A percentile compares a stretch with the other conserved stretches of the same genome.
phyloP scores from a whole-genome alignment of 176 grass and related monocot species.

The Cenchrus purpureus region DNA sequence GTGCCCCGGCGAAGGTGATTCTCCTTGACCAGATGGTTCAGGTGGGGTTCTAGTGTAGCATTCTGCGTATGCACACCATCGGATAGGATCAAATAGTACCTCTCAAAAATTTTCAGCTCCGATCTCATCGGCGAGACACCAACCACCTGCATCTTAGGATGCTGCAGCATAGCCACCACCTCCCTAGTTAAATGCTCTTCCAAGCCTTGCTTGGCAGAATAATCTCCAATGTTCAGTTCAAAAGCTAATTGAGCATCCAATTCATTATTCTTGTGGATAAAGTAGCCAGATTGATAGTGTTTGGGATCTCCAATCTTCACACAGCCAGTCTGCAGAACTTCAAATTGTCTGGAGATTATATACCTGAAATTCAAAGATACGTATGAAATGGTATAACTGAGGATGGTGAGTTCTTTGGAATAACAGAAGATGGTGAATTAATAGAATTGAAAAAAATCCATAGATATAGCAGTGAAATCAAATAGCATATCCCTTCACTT shows the following conservation, averaged over 20 bases:
- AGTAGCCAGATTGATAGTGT: neutral
- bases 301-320: neutral
- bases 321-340: constrained; percentile 3
- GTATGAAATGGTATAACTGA: neutral
- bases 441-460: neutral
- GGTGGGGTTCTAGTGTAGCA: constrained; percentile 52
- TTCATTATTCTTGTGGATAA: neutral
- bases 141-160: constrained; percentile 31
- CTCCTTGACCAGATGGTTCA: constrained; percentile 50
- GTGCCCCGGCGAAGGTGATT: neutral
- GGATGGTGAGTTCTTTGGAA: neutral
- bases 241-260: constrained; percentile 7
- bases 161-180: neutral
- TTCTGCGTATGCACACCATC: constrained; percentile 43
- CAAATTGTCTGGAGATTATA: neutral
- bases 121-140: neutral
- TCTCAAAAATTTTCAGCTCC: neutral
- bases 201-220: neutral
- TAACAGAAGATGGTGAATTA: neutral
- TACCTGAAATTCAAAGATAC: neutral
- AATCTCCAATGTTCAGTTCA: neutral
- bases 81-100: neutral
- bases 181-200: neutral
- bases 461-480: neutral
- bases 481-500: neutral